Base-by-base conservation (phyloP, 75 land plant genomes). In the Cupressus sempervirens region DNA sequence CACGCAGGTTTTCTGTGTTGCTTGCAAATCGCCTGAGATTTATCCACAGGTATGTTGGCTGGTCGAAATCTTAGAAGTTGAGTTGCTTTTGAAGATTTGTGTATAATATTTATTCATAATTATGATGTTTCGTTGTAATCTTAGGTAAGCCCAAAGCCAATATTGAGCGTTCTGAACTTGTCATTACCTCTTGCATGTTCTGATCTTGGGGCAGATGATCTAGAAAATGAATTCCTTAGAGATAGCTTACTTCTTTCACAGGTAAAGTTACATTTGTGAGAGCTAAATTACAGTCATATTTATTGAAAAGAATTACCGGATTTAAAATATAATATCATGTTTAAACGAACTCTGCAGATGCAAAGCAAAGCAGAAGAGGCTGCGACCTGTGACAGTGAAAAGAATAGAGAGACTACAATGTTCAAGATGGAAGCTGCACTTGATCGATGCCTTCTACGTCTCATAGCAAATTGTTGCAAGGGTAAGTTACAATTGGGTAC, bases 381-480 rank as follows among this genome's bases (percentile, higher is more conserved):
- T 84, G 89, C 76, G 13, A 84, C 86, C 65, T 82, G 85, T 46
- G 96, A 96, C 26, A 81, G 85, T 12, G 94, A 98, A 54, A 91
- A 86, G 56, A 56, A 82, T 23, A 94, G 89, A 48, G 99, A 96
- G 62, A 97, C 93, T 62, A 89, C 88, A 34, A 93, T 94, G 81
- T 93, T 96, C 77, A 86, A 92, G 79, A 68, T 91, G 83, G 97
- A 98, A 89, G 93, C 92, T 50, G 88, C 93, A 58, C 93, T 90
- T 46, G 99, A 98, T 77, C 93, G 93, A 88, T 95, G 93, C 88
- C 94, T 95, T 83, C 80, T 98, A 70, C 91, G 93, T 86, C 96
- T 98, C 26, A 95, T 98, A 85, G 94, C 94, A 18, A 92, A 90
- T 58, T 94, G 96, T 70, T 98, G 99, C 88, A 94, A 95, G 87